A percentile compares a stretch with the other conserved stretches of the same genome.
Evolutionary conservation across 352 stramenopile species (phyloP).

Genomic region (Phytophthora sp.): DNA sequence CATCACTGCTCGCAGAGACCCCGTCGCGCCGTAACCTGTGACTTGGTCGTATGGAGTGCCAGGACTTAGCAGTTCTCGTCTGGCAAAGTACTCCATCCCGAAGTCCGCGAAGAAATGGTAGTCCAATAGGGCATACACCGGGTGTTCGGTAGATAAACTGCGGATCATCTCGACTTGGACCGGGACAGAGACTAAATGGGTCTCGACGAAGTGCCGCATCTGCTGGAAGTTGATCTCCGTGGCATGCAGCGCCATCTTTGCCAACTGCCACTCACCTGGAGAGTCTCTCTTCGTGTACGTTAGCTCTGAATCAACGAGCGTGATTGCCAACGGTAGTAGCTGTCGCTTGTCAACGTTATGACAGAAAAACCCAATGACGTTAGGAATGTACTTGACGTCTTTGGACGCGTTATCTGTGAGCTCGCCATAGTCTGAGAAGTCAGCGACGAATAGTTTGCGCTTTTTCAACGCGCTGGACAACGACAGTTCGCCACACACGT

Average conservation of each 20-base stretch:
- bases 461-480: conserved; percentile 12
- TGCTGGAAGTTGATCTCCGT: conserved; percentile 44
- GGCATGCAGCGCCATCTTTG: conserved; percentile 49
- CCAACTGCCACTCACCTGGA: conserved; percentile 39
- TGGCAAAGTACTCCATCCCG: conserved; percentile 42
- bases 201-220: conserved; percentile 38
- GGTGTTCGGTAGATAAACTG: conserved; percentile 36
- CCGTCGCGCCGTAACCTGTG: conserved; percentile 43
- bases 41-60: conserved; percentile 43
- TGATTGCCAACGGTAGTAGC: conserved; percentile 44
- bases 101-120: conserved; percentile 50
- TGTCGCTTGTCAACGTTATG: conserved; percentile 23
- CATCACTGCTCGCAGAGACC: conserved; percentile 38
- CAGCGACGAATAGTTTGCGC: conserved; percentile 33
- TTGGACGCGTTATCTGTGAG: conserved; percentile 18
- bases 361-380: conserved; percentile 46
- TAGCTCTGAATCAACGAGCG: conserved; percentile 26
- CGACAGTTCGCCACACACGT: conserved; percentile 23
- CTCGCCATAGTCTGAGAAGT: conserved; percentile 35
- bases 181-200: conserved; percentile 38
- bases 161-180: conserved; percentile 53
- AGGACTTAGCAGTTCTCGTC: conserved; percentile 31
- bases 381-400: conserved; percentile 40
- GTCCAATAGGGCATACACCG: conserved; percentile 46
- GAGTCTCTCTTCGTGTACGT: conserved; percentile 39